These are phyloP conservation scores for Fraxinus baroniana DNA, from an alignment of 305 asterid genomes.

Conservation along the genomic window DNA sequence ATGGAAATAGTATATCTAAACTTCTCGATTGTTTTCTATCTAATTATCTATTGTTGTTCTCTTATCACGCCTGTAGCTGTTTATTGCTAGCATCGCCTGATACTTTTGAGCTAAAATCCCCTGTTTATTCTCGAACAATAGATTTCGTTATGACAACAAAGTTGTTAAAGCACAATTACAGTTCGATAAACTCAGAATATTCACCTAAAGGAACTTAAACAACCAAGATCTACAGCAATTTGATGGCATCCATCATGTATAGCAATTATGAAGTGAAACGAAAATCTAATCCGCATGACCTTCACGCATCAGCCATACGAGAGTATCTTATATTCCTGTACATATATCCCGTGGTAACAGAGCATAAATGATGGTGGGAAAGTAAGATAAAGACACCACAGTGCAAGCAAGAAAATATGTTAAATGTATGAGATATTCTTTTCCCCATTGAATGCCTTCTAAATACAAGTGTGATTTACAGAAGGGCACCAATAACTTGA, in stretches of 20 bases:
- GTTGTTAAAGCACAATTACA: background rate
- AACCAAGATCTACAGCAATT: background rate
- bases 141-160: background rate
- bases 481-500: background rate
- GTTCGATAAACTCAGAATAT: background rate
- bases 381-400: background rate
- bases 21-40: background rate
- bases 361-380: background rate
- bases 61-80: background rate
- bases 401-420: background rate
- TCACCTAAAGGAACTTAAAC: background rate
- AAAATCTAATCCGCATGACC: background rate
- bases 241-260: background rate
- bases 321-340: background rate
- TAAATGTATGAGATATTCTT: background rate
- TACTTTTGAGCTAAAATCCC: background rate
- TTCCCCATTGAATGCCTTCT: background rate
- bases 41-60: background rate
- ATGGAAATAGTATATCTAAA: background rate
- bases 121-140: background rate
- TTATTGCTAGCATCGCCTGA: background rate
- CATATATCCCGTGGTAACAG: background rate
- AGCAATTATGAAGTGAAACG: background rate
- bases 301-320: background rate
- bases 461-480: constrained; percentile 12